These are phyloP conservation scores for Auriscalpium microsporum DNA, from an alignment of 768 basidiomycete genomes.

Conservation along the genomic window DNA sequence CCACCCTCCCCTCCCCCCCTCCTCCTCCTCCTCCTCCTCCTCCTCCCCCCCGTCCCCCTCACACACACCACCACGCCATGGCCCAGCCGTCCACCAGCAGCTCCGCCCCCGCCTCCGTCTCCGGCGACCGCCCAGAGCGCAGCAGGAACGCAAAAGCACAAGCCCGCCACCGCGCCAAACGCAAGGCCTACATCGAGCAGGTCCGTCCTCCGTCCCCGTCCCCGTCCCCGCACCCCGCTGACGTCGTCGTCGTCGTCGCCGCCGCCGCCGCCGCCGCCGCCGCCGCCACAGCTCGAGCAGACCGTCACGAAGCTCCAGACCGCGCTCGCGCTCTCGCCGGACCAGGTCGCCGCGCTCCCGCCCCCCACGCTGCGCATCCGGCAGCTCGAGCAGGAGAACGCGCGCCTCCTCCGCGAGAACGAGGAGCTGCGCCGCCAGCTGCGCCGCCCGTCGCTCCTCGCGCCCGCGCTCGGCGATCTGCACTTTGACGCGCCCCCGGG, in stretches of 20 bases:
- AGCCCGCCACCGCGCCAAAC: slow-evolving; percentile 83
- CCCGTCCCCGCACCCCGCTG: neutral
- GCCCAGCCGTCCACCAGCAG: neutral
- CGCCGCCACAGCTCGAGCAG: slow-evolving; percentile 66
- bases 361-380: slow-evolving; percentile 69
- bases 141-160: slow-evolving; percentile 86
- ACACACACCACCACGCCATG: too few species aligned
- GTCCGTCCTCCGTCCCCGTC: slow-evolving; percentile 29
- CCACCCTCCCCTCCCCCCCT: too few species aligned
- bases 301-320: slow-evolving; percentile 81
- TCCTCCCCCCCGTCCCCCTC: too few species aligned
- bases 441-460: slow-evolving; percentile 11
- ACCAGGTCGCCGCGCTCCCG: slow-evolving; percentile 66
- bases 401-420: slow-evolving; percentile 60
- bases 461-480: slow-evolving; percentile 1
- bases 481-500: slow-evolving; percentile 13
- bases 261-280: too few species aligned
- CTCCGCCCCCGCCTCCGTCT: slow-evolving; percentile 2
- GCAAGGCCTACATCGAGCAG: slow-evolving; percentile 91
- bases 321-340: slow-evolving; percentile 60
- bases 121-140: slow-evolving; percentile 46
- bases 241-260: too few species aligned
- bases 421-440: slow-evolving; percentile 67
- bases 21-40: too few species aligned
- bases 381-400: slow-evolving; percentile 77